Conservation (phyloP, 768 basidiomycete genomes). For the Podaxis rugospora region DNA sequence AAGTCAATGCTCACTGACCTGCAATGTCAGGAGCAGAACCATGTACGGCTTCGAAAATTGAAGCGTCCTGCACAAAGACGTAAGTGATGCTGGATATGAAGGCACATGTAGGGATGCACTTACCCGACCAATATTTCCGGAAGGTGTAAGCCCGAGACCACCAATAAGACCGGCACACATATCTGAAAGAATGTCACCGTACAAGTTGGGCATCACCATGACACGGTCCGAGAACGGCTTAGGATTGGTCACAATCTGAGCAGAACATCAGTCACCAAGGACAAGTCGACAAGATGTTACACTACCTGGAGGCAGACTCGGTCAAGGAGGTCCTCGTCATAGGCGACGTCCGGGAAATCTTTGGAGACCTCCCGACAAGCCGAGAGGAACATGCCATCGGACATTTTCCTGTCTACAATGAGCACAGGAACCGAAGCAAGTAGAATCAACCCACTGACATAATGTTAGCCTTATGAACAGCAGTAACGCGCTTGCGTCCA, state of each 20-base stretch:
- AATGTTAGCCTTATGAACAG: conserved; percentile 99
- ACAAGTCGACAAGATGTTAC: not conserved
- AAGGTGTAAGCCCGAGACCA: conserved; percentile 94
- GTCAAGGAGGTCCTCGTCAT: conserved; percentile 97
- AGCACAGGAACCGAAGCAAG: not conserved
- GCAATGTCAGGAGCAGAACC: conserved; percentile 99
- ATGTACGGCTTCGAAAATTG: conserved; percentile 99
- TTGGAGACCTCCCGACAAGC: conserved; percentile 96
- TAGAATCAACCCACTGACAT: conserved; percentile 55
- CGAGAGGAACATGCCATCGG: conserved; percentile 98
- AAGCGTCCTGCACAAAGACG: conserved; percentile 68
- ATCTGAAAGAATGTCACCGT: conserved; percentile 93
- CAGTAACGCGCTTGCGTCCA: conserved; percentile 89
- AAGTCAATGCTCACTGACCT: conserved; percentile 37
- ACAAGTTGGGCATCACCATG: conserved; percentile 99
- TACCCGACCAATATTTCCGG: conserved; percentile 95
- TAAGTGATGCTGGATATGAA: conserved; percentile 2
- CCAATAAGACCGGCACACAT: conserved; percentile 99
- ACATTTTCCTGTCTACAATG: conserved; percentile 82
- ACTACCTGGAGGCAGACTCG: conserved; percentile 88
- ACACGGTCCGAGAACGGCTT: conserved; percentile 91
- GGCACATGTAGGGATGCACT: conserved; percentile 19
- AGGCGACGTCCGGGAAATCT: conserved; percentile 88
- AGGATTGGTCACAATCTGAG: conserved; percentile 88
- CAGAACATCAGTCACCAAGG: not conserved